phyloP scores from a whole-genome alignment of 2,329 filamentous ascomycete genomes.

The Monilinia vaccinii-corymbosi region DNA sequence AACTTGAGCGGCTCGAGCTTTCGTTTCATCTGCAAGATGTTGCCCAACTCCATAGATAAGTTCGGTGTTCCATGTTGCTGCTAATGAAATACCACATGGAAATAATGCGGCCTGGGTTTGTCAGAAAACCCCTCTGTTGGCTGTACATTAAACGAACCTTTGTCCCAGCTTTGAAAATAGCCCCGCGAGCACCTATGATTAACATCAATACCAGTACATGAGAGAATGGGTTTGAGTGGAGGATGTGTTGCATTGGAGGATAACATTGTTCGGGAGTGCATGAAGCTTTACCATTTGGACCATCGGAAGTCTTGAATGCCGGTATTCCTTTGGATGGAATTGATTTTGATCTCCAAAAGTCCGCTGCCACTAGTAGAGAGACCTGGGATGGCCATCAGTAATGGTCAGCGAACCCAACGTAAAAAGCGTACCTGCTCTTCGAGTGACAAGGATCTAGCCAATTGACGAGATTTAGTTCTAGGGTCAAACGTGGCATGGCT shows the following conservation, averaged over 20 bases:
- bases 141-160: constrained; percentile 35
- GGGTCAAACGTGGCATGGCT: constrained; percentile 17
- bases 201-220: not conserved
- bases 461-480: constrained; percentile 17
- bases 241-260: not conserved
- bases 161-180: constrained; percentile 58
- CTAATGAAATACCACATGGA: constrained; percentile 69
- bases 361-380: constrained; percentile 50
- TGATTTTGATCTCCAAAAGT: constrained; percentile 62
- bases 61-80: constrained; percentile 68
- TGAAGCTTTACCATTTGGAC: constrained; percentile 47
- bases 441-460: constrained; percentile 26
- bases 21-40: constrained; percentile 62
- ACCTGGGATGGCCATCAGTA: constrained; percentile 33
- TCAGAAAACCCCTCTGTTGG: constrained; percentile 3
- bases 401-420: not conserved
- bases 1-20: constrained; percentile 64
- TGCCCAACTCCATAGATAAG: constrained; percentile 61
- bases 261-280: too few relatives aligned
- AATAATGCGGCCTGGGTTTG: constrained; percentile 58
- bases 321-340: constrained; percentile 56
- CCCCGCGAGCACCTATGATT: constrained; percentile 43
- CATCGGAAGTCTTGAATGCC: constrained; percentile 57
- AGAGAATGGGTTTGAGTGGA: not conserved
- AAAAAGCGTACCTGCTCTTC: constrained; percentile 28